Percentiles rank a stretch among this genome's conserved stretches.
Evolutionary conservation across 148 eudicot genomes (phyloP).

Genomic region (Vaccinium corymbosum): DNA sequence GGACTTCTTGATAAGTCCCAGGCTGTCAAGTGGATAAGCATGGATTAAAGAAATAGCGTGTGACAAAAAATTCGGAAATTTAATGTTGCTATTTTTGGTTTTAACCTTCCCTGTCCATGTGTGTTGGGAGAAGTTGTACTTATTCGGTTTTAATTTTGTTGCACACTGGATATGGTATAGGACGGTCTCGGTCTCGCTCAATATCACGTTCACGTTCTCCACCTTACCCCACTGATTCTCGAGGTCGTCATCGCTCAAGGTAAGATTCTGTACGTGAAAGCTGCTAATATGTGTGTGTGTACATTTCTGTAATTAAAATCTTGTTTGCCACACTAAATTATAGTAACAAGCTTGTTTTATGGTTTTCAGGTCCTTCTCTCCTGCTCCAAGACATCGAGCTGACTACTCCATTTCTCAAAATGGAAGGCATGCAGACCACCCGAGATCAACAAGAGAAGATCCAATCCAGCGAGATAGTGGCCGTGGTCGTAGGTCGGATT

Average conservation of each 20-base stretch:
- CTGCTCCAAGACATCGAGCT: conserved; percentile 47
- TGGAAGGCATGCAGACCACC: conserved; percentile 45
- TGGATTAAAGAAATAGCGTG: neutral
- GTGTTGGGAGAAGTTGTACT: neutral
- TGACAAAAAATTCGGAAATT: neutral
- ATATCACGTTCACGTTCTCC: conserved; percentile 62
- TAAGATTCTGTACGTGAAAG: conserved; percentile 3
- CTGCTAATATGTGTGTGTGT: too few relatives aligned
- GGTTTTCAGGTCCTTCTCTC: conserved; percentile 48
- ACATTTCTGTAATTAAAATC: neutral
- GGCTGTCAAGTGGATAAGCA: neutral
- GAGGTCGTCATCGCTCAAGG: conserved; percentile 55
- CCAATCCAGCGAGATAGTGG: conserved; percentile 31
- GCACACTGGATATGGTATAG: conserved; percentile 21
- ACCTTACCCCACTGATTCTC: conserved; percentile 42
- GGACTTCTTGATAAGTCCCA: neutral
- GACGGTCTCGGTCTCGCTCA: conserved; percentile 62
- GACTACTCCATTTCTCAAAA: conserved; percentile 51
- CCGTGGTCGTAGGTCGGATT: conserved; percentile 38
- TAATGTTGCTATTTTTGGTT: neutral
- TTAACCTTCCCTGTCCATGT: neutral
- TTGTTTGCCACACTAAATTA: neutral
- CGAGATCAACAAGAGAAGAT: conserved; percentile 42
- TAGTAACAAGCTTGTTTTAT: conserved; percentile 2
- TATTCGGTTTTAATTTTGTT: neutral